Evolutionary conservation across 306 rosid species (phyloP).

Genomic region (Ochetophila trinervis): DNA sequence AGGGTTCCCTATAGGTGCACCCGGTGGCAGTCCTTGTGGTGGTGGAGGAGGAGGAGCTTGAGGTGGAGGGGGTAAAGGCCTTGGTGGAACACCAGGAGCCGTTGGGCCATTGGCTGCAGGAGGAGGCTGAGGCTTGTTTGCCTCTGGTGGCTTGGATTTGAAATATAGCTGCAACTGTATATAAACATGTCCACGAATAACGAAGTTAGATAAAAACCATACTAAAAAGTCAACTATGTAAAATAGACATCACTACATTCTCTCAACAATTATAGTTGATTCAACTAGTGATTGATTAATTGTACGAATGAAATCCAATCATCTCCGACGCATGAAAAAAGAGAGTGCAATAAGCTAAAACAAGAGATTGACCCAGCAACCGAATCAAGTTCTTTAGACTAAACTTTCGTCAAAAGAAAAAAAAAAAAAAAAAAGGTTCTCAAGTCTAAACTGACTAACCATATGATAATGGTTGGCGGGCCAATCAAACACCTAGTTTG

Average conservation of each 20-base stretch:
- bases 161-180: slow-evolving; percentile 89
- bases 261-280: background rate
- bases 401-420: background rate
- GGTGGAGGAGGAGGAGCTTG: slow-evolving; percentile 85
- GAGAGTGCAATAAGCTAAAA: background rate
- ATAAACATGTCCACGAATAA: slow-evolving; percentile 19
- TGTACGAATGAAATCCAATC: background rate
- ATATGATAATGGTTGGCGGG: no score
- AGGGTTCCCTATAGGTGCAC: slow-evolving; percentile 67
- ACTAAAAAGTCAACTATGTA: slow-evolving; percentile 12
- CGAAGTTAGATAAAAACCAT: slow-evolving; percentile 20
- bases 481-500: background rate
- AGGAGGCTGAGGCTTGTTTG: slow-evolving; percentile 71
- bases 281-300: background rate
- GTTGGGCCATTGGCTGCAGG: slow-evolving; percentile 59
- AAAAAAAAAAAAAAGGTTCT: no score
- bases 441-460: no score
- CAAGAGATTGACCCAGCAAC: background rate
- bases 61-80: slow-evolving; percentile 83
- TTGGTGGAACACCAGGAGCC: slow-evolving; percentile 84
- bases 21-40: slow-evolving; percentile 65
- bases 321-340: no score
- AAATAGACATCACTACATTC: background rate
- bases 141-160: slow-evolving; percentile 82
- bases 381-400: no score